phyloP scores from a whole-genome alignment of 441 rosid species.

The Pelargonium myrrhifolium region DNA sequence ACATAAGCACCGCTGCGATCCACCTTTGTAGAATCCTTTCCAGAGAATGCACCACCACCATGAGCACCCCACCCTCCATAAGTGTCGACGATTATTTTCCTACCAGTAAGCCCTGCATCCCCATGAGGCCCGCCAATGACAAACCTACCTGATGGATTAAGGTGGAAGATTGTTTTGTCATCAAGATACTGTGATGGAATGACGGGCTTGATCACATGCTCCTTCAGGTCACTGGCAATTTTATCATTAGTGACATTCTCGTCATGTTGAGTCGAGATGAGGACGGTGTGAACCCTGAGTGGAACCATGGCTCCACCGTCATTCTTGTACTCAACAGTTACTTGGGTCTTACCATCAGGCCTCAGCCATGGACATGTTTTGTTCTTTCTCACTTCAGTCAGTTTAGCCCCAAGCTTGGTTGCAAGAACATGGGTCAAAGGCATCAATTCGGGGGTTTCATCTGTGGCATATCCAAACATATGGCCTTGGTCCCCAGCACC shows the following conservation, averaged over 20 bases:
- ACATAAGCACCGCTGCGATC: constrained; percentile 12
- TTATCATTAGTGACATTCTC: constrained; percentile 10
- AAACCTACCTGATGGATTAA: constrained; percentile 8
- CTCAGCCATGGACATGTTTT: constrained; percentile 12
- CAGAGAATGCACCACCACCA: constrained; percentile 4
- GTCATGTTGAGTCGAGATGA: constrained; percentile 13
- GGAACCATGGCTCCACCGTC: constrained; percentile 15
- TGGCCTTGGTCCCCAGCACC: constrained; percentile 9
- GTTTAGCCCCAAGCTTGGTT: constrained; percentile 13
- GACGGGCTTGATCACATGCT: constrained; percentile 5
- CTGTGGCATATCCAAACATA: constrained; percentile 3
- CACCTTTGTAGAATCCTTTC: constrained; percentile 9
- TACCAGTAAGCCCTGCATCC: constrained; percentile 12
- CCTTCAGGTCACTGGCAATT: constrained; percentile 11
- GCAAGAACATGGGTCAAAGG: constrained; percentile 11
- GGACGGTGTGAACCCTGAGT: constrained; percentile 11
- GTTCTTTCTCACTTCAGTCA: constrained; percentile 12
- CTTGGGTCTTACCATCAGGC: constrained; percentile 17
- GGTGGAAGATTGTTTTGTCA: constrained; percentile 12
- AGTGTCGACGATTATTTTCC: constrained; percentile 11
- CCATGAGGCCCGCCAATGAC: constrained; percentile 10
- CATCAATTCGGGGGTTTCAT: constrained; percentile 9
- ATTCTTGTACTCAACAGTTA: constrained; percentile 12
- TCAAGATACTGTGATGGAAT: constrained; percentile 8
- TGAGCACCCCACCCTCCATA: constrained; percentile 7